These are phyloP conservation scores for Ramichloridium luteum DNA, from an alignment of 2,329 filamentous ascomycete genomes.

Conservation along the genomic window DNA sequence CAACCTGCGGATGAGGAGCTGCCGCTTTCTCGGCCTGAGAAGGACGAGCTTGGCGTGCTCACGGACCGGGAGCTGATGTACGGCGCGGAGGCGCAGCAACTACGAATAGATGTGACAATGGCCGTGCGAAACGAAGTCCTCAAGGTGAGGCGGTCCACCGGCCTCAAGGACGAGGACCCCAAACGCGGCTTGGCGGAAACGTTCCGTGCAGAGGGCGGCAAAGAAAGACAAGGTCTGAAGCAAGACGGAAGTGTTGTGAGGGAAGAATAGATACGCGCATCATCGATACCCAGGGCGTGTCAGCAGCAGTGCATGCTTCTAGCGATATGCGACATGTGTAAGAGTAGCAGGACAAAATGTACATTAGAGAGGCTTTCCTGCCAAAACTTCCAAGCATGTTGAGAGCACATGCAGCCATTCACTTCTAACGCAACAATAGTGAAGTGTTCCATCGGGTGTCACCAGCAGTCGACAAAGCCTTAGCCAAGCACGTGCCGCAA, in stretches of 20 bases:
- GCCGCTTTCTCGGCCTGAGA: no score
- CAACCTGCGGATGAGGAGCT: neutral
- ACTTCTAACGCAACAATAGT: no score
- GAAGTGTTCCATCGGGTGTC: no score
- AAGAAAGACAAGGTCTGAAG: slow-evolving; percentile 41
- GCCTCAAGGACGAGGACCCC: slow-evolving; percentile 69
- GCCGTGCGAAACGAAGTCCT: slow-evolving; percentile 69
- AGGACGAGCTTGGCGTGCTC: slow-evolving; percentile 42
- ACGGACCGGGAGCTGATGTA: slow-evolving; percentile 56
- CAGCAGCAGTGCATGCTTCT: no score
- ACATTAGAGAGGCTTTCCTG: neutral
- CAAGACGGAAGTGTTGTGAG: slow-evolving; percentile 49
- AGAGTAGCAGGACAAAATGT: neutral
- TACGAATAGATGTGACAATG: slow-evolving; percentile 69
- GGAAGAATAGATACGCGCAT: no score
- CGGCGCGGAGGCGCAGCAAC: slow-evolving; percentile 59
- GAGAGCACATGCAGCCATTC: no score
- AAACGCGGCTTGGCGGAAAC: slow-evolving; percentile 68
- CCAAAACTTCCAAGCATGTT: no score
- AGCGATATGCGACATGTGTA: slow-evolving; percentile 27
- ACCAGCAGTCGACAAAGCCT: no score
- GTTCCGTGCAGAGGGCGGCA: slow-evolving; percentile 50
- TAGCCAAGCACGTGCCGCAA: no score
- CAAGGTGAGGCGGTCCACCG: slow-evolving; percentile 59
- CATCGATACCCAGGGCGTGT: no score